Conservation (phyloP, 1,139 yeast genomes). For the Williopsis jadinii region DNA sequence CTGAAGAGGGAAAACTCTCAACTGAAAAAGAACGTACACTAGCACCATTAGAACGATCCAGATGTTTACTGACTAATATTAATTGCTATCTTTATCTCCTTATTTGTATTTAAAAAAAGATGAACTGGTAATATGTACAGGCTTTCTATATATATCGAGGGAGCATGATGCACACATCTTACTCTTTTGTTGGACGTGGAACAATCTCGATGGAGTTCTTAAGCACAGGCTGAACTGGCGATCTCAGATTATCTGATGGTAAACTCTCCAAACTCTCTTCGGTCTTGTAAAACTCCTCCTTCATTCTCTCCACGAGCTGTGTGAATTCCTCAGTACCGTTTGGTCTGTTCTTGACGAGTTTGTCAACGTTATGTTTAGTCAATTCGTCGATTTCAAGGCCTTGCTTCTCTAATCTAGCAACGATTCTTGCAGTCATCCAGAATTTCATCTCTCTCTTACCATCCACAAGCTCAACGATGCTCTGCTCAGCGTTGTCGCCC, state of each 20-base stretch:
- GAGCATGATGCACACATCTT: background rate
- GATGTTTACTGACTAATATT: background rate
- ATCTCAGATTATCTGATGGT: slow-evolving; percentile 10
- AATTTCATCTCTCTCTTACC: slow-evolving; percentile 68
- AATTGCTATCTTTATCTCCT: background rate
- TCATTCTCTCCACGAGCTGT: slow-evolving; percentile 59
- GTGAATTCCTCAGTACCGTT: slow-evolving; percentile 50
- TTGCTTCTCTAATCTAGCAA: slow-evolving; percentile 71
- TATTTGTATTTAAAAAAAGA: background rate
- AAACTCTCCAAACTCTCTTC: slow-evolving; percentile 11
- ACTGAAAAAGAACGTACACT: slow-evolving; percentile 42
- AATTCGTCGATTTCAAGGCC: slow-evolving; percentile 53
- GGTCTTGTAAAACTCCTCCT: slow-evolving; percentile 43
- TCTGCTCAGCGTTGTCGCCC: slow-evolving; percentile 89
- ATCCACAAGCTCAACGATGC: slow-evolving; percentile 83
- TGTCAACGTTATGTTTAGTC: slow-evolving; percentile 51
- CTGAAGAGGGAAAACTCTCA: slow-evolving; percentile 56
- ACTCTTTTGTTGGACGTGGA: slow-evolving; percentile 10
- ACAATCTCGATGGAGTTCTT: slow-evolving; percentile 18
- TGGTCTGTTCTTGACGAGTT: slow-evolving; percentile 38
- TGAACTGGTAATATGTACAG: background rate
- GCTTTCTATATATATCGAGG: background rate
- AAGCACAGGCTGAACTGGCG: slow-evolving; percentile 18
- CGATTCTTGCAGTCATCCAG: slow-evolving; percentile 73
- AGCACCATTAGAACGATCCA: slow-evolving; percentile 16